These are phyloP conservation scores for Ceratobasidium sp. DNA, from an alignment of 1,284 basidiomycete genomes.

Conservation along the genomic window DNA sequence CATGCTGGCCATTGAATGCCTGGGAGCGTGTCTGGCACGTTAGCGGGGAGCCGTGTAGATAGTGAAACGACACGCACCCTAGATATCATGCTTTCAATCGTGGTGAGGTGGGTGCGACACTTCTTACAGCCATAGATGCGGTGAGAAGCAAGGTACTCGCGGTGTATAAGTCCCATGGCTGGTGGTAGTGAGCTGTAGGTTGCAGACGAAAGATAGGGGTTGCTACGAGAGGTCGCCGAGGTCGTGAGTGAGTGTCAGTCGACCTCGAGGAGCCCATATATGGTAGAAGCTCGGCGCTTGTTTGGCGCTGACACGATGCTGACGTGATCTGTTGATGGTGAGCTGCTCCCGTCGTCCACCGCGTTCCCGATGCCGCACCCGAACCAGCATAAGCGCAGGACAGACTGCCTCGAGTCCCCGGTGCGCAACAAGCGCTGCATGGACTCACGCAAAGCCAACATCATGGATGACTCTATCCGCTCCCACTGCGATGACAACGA, in stretches of 20 bases:
- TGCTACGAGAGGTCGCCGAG: background rate
- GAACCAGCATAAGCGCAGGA: background rate
- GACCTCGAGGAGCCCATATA: constrained; percentile 32
- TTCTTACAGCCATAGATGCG: constrained; percentile 90
- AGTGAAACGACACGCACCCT: constrained; percentile 63
- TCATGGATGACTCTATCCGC: background rate
- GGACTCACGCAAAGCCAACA: background rate
- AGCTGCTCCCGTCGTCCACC: constrained; percentile 26
- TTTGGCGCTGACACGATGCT: no score
- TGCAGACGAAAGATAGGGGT: background rate
- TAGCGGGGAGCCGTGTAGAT: constrained; percentile 4
- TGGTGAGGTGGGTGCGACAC: constrained; percentile 94
- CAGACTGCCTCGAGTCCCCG: constrained; percentile 2
- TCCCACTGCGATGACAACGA: background rate
- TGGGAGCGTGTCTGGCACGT: constrained; percentile 49
- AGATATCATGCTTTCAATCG: constrained; percentile 90
- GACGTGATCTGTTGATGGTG: constrained; percentile 9
- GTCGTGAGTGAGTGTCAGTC: background rate
- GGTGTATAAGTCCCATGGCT: constrained; percentile 86
- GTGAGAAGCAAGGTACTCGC: constrained; percentile 85
- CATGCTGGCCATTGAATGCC: constrained; percentile 95
- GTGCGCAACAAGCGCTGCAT: constrained; percentile 22
- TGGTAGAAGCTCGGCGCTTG: background rate
- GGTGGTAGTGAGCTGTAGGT: background rate
- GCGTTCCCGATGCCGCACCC: constrained; percentile 12